Conservation (phyloP, 768 basidiomycete species). For the Russula sp. region DNA sequence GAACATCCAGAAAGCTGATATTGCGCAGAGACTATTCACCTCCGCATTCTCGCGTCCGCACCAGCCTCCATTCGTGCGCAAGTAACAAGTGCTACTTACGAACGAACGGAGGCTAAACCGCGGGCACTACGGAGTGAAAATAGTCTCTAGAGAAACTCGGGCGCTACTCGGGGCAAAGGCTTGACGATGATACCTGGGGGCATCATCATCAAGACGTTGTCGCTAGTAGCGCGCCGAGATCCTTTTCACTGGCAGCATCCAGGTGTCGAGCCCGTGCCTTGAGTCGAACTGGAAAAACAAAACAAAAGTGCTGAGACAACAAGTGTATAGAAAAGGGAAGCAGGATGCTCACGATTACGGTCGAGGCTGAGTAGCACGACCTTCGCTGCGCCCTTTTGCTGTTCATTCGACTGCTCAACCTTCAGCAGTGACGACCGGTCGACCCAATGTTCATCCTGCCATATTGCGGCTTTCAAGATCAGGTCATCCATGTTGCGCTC, state of each 20-base stretch:
- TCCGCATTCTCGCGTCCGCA: background rate
- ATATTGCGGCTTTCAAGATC: slow-evolving; percentile 86
- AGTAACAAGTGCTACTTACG: background rate
- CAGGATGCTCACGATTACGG: slow-evolving; percentile 66
- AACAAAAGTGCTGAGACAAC: background rate
- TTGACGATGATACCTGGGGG: background rate
- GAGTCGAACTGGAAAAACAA: slow-evolving; percentile 58
- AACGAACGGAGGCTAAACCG: background rate
- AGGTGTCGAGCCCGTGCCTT: slow-evolving; percentile 86
- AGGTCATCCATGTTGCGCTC: slow-evolving; percentile 92
- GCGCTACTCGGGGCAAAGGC: background rate
- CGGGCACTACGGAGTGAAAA: background rate
- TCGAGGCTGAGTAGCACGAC: slow-evolving; percentile 89
- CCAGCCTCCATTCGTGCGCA: slow-evolving; percentile 1
- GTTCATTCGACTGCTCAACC: slow-evolving; percentile 25
- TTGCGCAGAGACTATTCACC: background rate
- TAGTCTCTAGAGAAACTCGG: background rate
- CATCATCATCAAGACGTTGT: slow-evolving; percentile 28
- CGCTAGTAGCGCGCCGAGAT: slow-evolving; percentile 65
- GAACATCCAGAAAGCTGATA: background rate
- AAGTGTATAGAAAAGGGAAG: background rate
- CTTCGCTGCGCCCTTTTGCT: slow-evolving; percentile 53
- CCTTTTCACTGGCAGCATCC: slow-evolving; percentile 79
- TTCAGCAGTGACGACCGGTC: slow-evolving; percentile 73
- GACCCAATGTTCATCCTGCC: slow-evolving; percentile 91